Conservation (phyloP, 179 eudicot species). For the Amaranthus tricolor region DNA sequence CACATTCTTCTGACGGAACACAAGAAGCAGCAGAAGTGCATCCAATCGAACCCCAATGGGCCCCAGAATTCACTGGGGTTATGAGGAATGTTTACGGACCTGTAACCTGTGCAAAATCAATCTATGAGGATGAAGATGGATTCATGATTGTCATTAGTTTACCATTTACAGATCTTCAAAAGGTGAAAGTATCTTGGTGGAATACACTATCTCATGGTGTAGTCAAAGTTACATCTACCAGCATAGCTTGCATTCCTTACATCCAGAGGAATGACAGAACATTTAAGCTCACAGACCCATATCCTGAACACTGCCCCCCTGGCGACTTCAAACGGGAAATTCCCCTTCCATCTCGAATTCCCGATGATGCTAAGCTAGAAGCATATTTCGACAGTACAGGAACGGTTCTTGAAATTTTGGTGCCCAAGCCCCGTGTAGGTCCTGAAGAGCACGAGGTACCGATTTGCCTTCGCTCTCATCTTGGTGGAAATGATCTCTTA, state of each 20-base stretch:
- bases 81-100: slow-evolving; percentile 63
- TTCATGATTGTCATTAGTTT: slow-evolving; percentile 51
- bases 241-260: slow-evolving; percentile 57
- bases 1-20: slow-evolving; percentile 33
- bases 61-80: slow-evolving; percentile 59
- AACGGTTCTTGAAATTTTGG: slow-evolving; percentile 62
- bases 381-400: slow-evolving; percentile 60
- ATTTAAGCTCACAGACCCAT: slow-evolving; percentile 63
- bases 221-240: slow-evolving; percentile 52
- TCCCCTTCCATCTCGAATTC: slow-evolving; percentile 57
- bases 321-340: slow-evolving; percentile 70
- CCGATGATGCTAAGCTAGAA: slow-evolving; percentile 72
- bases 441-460: slow-evolving; percentile 73
- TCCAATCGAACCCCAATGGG: slow-evolving; percentile 46
- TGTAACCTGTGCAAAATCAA: slow-evolving; percentile 69
- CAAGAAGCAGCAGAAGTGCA: slow-evolving; percentile 39
- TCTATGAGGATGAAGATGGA: slow-evolving; percentile 70
- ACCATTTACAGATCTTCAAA: slow-evolving; percentile 60
- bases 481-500: slow-evolving; percentile 44
- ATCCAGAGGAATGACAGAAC: slow-evolving; percentile 54
- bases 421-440: slow-evolving; percentile 58
- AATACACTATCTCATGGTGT: slow-evolving; percentile 58
- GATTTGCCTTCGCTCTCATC: slow-evolving; percentile 55
- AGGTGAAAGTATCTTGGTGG: slow-evolving; percentile 72
- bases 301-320: slow-evolving; percentile 74